Conservation (phyloP, 495 filamentous ascomycete genomes). For the Aspergillus saccharolyticus region DNA sequence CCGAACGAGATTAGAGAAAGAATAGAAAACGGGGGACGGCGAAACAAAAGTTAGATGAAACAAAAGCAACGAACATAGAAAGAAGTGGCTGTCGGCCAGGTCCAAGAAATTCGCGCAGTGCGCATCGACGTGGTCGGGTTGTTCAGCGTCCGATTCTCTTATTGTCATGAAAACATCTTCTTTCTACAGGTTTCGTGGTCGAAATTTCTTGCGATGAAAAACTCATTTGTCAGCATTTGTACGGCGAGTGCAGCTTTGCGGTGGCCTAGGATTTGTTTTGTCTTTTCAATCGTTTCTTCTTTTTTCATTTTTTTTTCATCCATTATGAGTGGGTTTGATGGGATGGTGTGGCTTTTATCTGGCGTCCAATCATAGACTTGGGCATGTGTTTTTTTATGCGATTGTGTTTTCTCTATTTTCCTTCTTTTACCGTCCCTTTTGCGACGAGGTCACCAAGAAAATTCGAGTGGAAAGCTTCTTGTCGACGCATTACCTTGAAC, state of each 20-base stretch:
- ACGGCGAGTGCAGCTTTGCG: conserved; percentile 29
- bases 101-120: not conserved
- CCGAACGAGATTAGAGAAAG: not conserved
- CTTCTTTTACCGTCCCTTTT: conserved; percentile 16
- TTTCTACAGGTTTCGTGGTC: conserved; percentile 18
- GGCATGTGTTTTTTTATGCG: conserved; percentile 33
- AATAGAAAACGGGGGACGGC: not conserved
- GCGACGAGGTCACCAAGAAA: conserved; percentile 13
- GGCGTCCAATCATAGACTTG: conserved; percentile 47
- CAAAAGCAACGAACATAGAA: not conserved
- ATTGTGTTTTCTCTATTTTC: conserved; percentile 21
- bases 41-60: not conserved
- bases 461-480: conserved; percentile 23
- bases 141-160: conserved; percentile 7
- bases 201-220: conserved; percentile 21
- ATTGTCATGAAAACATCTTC: conserved; percentile 22
- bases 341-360: conserved; percentile 39
- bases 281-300: conserved; percentile 8
- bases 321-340: conserved; percentile 33
- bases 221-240: conserved; percentile 31
- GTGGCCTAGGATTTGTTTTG: conserved; percentile 29
- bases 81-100: not conserved
- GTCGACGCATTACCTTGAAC: conserved; percentile 22
- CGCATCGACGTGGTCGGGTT: conserved; percentile 5
- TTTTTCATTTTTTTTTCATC: conserved; percentile 16